Evolutionary conservation across 106 monocot species (phyloP).

Genomic region (Dactylorhiza incarnata): DNA sequence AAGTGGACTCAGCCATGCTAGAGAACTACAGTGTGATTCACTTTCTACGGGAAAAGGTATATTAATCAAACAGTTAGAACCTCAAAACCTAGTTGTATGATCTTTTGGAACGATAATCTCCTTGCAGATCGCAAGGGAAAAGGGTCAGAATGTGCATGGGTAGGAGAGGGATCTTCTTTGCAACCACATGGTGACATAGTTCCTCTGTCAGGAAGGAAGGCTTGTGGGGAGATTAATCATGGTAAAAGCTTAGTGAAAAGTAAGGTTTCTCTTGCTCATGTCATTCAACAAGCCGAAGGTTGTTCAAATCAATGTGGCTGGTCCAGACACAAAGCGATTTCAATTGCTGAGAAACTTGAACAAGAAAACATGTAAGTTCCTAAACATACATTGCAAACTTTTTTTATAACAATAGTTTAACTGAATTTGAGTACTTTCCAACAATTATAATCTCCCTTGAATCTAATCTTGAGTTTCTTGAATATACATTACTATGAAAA

Average conservation of each 20-base stretch:
- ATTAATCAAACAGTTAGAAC: slow-evolving; percentile 35
- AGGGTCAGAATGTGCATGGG: slow-evolving; percentile 20
- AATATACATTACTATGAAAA: background rate
- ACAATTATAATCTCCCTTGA: background rate
- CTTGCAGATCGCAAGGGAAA: slow-evolving; percentile 10
- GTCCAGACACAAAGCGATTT: slow-evolving; percentile 75
- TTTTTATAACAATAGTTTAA: background rate
- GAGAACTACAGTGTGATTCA: slow-evolving; percentile 22
- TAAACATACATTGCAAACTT: background rate
- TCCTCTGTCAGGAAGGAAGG: slow-evolving; percentile 25
- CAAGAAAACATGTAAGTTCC: slow-evolving; percentile 89
- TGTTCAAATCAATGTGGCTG: slow-evolving; percentile 44
- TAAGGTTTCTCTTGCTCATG: slow-evolving; percentile 89
- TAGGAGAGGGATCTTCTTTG: slow-evolving; percentile 29
- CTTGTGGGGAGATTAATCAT: slow-evolving; percentile 18
- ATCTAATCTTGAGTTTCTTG: background rate
- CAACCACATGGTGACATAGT: slow-evolving; percentile 15
- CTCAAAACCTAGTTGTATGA: slow-evolving; percentile 3
- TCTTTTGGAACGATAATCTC: slow-evolving; percentile 7
- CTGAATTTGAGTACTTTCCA: background rate
- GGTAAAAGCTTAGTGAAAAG: slow-evolving; percentile 60
- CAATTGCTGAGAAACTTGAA: slow-evolving; percentile 96
- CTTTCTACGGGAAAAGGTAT: slow-evolving; percentile 43
- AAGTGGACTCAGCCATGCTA: slow-evolving; percentile 20
- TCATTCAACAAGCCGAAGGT: slow-evolving; percentile 75